These are phyloP conservation scores for Geosmithia putterillii DNA, from an alignment of 2,329 filamentous ascomycete genomes.

Conservation along the genomic window DNA sequence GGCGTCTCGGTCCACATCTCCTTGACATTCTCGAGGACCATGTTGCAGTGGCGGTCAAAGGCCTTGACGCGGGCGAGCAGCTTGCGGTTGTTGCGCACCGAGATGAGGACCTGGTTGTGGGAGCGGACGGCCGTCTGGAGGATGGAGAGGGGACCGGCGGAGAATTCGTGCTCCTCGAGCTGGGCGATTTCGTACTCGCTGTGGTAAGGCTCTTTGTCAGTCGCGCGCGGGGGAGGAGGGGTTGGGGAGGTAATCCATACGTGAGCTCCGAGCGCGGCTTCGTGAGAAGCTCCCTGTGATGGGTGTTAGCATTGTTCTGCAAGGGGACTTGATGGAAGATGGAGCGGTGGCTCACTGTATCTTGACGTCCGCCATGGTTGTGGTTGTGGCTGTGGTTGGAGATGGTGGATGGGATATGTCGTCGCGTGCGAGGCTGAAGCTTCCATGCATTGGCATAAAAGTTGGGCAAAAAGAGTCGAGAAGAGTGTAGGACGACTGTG, in stretches of 20 bases:
- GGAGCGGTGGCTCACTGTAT: slow-evolving; percentile 41
- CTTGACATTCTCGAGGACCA: slow-evolving; percentile 87
- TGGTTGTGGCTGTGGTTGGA: background rate
- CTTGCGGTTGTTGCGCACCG: slow-evolving; percentile 96
- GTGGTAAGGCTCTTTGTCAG: slow-evolving; percentile 1
- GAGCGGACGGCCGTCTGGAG: slow-evolving; percentile 93
- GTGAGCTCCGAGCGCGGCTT: slow-evolving; percentile 87
- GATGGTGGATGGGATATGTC: slow-evolving; percentile 1
- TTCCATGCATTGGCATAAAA: slow-evolving; percentile 17
- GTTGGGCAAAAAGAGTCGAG: slow-evolving; percentile 8
- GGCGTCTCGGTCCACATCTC: slow-evolving; percentile 99
- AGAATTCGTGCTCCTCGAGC: slow-evolving; percentile 45
- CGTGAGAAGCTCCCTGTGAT: slow-evolving; percentile 65
- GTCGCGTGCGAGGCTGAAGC: slow-evolving; percentile 20
- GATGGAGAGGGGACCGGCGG: slow-evolving; percentile 57
- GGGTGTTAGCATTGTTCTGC: slow-evolving; percentile 12
- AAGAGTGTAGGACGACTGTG: slow-evolving; percentile 4
- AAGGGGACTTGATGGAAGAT: background rate
- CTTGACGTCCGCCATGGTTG: slow-evolving; percentile 53
- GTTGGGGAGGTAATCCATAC: slow-evolving; percentile 40
- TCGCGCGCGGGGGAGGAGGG: slow-evolving; percentile 3
- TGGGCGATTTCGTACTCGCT: slow-evolving; percentile 88
- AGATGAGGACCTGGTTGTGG: slow-evolving; percentile 93
- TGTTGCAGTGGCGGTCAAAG: slow-evolving; percentile 98
- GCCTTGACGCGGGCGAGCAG: slow-evolving; percentile 94